phyloP scores from a whole-genome alignment of 2,329 filamentous ascomycete species.

The Neofusicoccum sp. region DNA sequence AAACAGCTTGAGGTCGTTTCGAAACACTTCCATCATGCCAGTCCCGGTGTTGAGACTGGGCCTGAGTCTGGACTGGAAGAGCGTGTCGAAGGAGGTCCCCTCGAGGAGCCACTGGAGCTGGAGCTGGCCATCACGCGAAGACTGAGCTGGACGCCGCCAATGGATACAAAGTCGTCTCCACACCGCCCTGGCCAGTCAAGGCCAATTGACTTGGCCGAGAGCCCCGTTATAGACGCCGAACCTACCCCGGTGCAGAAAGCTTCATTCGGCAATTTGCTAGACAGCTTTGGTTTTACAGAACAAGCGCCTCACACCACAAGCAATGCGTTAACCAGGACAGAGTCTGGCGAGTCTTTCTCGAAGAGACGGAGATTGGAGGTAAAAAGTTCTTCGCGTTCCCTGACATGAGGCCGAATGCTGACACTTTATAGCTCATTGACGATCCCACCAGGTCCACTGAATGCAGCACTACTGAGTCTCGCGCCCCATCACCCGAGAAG shows the following conservation, averaged over 20 bases:
- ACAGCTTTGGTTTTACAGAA: constrained; percentile 29
- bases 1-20: neutral
- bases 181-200: constrained; percentile 20
- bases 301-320: neutral
- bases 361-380: constrained; percentile 34
- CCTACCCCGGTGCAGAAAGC: neutral
- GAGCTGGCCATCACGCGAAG: constrained; percentile 32
- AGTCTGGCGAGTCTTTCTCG: constrained; percentile 21
- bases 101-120: constrained; percentile 25
- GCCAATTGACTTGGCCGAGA: neutral
- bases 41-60: neutral
- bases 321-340: neutral
- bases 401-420: neutral
- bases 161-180: constrained; percentile 25
- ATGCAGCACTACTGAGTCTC: no score
- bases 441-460: neutral
- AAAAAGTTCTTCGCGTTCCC: neutral
- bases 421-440: neutral
- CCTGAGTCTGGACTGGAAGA: neutral
- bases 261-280: constrained; percentile 30
- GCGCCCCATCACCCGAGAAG: neutral
- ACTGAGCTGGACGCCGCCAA: constrained; percentile 37
- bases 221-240: neutral
- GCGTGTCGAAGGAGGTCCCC: constrained; percentile 18
- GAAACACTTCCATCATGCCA: neutral